Evolutionary conservation across 2,329 filamentous ascomycete genomes (phyloP).

Genomic region (Onygenales sp.): DNA sequence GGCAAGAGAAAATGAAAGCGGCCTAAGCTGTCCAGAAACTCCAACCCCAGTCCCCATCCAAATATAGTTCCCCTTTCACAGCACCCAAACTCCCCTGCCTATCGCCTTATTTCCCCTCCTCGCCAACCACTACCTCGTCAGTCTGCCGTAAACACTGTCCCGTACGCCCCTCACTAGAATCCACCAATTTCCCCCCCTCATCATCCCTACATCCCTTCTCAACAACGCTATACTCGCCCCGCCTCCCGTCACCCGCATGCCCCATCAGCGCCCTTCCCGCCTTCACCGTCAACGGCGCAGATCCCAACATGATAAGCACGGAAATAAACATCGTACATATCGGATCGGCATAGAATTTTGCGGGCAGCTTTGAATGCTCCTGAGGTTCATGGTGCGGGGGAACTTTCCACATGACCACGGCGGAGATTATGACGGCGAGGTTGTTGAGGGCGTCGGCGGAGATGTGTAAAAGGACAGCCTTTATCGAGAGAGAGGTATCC

Average conservation of each 20-base stretch:
- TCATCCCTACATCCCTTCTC: too few species aligned
- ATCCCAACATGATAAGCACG: constrained; percentile 8
- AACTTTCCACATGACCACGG: constrained; percentile 54
- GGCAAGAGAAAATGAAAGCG: too few species aligned
- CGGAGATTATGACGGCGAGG: constrained; percentile 61
- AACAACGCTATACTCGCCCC: not conserved
- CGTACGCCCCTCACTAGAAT: too few species aligned
- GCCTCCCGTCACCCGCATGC: not conserved
- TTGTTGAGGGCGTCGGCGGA: constrained; percentile 68
- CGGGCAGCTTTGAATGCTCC: not conserved
- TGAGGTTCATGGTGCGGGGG: not conserved
- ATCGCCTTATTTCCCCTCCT: too few species aligned
- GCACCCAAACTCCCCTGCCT: too few species aligned
- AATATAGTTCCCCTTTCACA: too few species aligned
- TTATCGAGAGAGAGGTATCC: constrained; percentile 7
- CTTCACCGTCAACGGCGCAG: constrained; percentile 6
- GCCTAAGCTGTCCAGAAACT: too few species aligned
- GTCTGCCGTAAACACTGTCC: too few species aligned
- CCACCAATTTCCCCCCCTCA: too few species aligned
- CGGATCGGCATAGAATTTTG: constrained; percentile 12
- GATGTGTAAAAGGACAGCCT: constrained; percentile 55
- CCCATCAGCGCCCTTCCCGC: constrained; percentile 7
- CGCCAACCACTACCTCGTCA: too few species aligned
- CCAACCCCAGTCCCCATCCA: too few species aligned
- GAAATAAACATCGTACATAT: constrained; percentile 12